Base-by-base conservation (phyloP, 176 grass and related monocot genomes). In the Themeda triandra region DNA sequence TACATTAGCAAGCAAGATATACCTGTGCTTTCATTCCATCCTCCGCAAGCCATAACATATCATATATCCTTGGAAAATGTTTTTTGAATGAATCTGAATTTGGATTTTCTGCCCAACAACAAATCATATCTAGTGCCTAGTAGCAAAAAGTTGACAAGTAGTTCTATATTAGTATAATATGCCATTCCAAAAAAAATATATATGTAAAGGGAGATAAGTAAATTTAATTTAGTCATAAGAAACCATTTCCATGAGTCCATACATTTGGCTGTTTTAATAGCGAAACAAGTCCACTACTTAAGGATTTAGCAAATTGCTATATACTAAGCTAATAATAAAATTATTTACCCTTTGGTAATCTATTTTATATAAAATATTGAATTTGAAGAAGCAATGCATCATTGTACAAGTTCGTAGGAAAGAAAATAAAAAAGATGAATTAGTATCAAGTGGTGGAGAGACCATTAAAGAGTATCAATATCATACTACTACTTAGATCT, bases 11-110 rank as follows among this genome's bases (percentile, higher is more conserved):
- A 4, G 65, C 29, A 48, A 41, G 8, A 70, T 45, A 15, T 66
- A 91, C 92, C 86, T 97, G 82, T 86, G 89, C 86, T 77, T 90
- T 92, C 94, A 97, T 94, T 73, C 94, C 94, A 90, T 97, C 94
- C 76, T 97, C 94, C 2, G 94, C 94, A 63, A 97, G 6, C 94
- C 94, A 97, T 64, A 97, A 69, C 71, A 46, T 86, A 71, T 97
- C 94, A 78, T 92, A 76, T 19, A 97, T 71, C 84, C 94, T 92
- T 72, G 91, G 89, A 71, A 97, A 83, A 77, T 94, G 92, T 25
- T 86, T 14, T 63, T 89, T 94, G 29, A 97, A 89, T 77, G 86
- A 90, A 66, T 97, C 86, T 2, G 94, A 97, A 79, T 87, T 89
- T 64, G 94, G 90, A 85, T 97, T 88, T 35, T 97, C 94, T 79